Conservation (phyloP, 768 basidiomycete genomes). For the Austroboletus eburneus region DNA sequence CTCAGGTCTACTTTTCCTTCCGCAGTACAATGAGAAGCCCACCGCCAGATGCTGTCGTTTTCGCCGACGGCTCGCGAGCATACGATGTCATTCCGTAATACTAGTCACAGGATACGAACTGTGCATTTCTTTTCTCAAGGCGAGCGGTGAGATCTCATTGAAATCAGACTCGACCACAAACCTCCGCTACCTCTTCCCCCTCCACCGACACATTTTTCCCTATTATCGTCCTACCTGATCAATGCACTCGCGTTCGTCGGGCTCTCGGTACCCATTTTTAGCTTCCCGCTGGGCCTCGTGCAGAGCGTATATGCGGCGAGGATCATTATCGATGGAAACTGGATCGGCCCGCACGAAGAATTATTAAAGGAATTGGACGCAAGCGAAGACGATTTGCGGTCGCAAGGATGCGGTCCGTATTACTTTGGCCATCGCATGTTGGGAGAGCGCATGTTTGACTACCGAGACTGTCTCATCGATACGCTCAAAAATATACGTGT, state of each 20-base stretch:
- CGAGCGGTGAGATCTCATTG: slow-evolving; percentile 20
- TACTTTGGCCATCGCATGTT: slow-evolving; percentile 44
- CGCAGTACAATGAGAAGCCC: slow-evolving; percentile 23
- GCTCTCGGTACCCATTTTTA: slow-evolving; percentile 43
- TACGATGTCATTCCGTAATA: slow-evolving; percentile 43
- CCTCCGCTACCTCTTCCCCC: slow-evolving; percentile 50
- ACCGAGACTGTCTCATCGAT: slow-evolving; percentile 35
- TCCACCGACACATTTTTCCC: slow-evolving; percentile 48
- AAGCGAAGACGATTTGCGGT: slow-evolving; percentile 38
- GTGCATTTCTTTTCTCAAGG: slow-evolving; percentile 45
- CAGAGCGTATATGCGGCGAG: slow-evolving; percentile 47
- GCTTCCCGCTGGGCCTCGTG: slow-evolving; percentile 46
- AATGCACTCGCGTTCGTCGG: slow-evolving; percentile 56
- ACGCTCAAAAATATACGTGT: slow-evolving; percentile 21
- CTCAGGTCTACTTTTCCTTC: slow-evolving; percentile 33
- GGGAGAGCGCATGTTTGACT: slow-evolving; percentile 32
- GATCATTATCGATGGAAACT: slow-evolving; percentile 37
- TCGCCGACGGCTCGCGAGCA: slow-evolving; percentile 42
- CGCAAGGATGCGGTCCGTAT: slow-evolving; percentile 47
- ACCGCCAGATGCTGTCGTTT: slow-evolving; percentile 37
- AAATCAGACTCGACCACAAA: slow-evolving; percentile 38
- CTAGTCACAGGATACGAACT: slow-evolving; percentile 56
- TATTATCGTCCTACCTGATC: slow-evolving; percentile 42
- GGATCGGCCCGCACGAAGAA: slow-evolving; percentile 39
- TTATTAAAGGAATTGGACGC: slow-evolving; percentile 38